phyloP scores from a whole-genome alignment of 257 asterid species.

The Cinchona pubescens region DNA sequence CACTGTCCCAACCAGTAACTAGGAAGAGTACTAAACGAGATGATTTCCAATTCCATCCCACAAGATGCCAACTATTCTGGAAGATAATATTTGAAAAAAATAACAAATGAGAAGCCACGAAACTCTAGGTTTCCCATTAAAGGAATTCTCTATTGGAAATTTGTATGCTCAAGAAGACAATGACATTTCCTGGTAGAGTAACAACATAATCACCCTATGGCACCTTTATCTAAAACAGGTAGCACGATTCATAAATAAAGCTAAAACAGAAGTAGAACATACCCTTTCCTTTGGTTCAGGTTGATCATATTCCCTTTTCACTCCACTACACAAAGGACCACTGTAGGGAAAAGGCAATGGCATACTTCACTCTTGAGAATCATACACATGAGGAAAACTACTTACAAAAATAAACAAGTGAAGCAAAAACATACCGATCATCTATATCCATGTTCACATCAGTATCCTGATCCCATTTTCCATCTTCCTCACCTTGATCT shows the following conservation, averaged over 20 bases:
- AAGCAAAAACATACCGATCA: conserved; percentile 29
- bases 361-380: neutral
- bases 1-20: neutral
- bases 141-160: too few relatives aligned
- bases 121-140: too few relatives aligned
- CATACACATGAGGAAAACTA: neutral
- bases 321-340: conserved; percentile 29
- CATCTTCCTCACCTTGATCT: conserved; percentile 42
- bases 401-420: neutral
- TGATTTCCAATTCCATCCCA: neutral
- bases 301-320: conserved; percentile 60
- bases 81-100: neutral
- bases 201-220: neutral
- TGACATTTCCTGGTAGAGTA: neutral
- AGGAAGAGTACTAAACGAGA: neutral
- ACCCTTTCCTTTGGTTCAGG: conserved; percentile 69
- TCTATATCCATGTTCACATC: conserved; percentile 29
- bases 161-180: neutral
- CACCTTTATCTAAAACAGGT: neutral
- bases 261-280: conserved; percentile 11
- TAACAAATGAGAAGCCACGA: too few relatives aligned
- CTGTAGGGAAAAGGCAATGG: conserved; percentile 15
- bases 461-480: conserved; percentile 35
- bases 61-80: neutral
- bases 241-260: neutral